These are phyloP conservation scores for Ceratopteris richardii DNA, from an alignment of 75 land plant genomes.

Conservation along the genomic window DNA sequence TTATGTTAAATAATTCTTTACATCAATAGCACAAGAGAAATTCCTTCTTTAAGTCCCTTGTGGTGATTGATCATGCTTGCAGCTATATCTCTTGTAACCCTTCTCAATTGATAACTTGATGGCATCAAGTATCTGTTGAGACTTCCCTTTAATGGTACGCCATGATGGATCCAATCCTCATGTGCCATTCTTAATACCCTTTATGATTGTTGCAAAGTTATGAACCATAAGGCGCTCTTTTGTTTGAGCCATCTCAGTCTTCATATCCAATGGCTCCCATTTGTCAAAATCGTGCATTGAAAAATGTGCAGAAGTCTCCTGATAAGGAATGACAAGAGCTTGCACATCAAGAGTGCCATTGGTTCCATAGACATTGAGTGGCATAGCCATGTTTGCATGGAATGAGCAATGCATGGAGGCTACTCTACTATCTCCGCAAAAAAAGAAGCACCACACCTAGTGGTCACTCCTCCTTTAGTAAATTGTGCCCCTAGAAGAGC, in stretches of 20 bases:
- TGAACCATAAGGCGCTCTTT: conserved; percentile 68
- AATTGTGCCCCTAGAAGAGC: conserved; percentile 39
- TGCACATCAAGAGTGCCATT: conserved; percentile 32
- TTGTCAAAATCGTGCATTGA: not conserved
- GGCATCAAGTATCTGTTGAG: conserved; percentile 58
- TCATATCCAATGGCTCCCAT: conserved; percentile 15
- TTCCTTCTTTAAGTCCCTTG: too few relatives aligned
- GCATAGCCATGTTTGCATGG: conserved; percentile 50
- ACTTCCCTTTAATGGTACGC: conserved; percentile 50
- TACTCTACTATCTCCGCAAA: conserved; percentile 50
- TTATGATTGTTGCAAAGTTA: conserved; percentile 54
- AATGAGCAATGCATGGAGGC: conserved; percentile 78
- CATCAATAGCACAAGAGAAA: too few relatives aligned
- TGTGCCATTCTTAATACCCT: conserved; percentile 23
- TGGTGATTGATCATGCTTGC: too few relatives aligned
- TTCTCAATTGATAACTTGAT: conserved; percentile 53
- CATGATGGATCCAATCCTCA: conserved; percentile 39
- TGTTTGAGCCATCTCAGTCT: conserved; percentile 39
- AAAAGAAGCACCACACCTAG: conserved; percentile 51
- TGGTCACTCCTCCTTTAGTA: conserved; percentile 56
- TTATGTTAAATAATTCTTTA: too few relatives aligned
- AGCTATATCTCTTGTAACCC: conserved; percentile 25
- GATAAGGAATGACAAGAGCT: conserved; percentile 59
- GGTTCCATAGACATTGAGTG: conserved; percentile 30
- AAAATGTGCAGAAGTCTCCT: conserved; percentile 10